These are phyloP conservation scores for Neoconidiobolus thromboides DNA, from an alignment of 371 early-diverging fungal genomes.

Conservation along the genomic window DNA sequence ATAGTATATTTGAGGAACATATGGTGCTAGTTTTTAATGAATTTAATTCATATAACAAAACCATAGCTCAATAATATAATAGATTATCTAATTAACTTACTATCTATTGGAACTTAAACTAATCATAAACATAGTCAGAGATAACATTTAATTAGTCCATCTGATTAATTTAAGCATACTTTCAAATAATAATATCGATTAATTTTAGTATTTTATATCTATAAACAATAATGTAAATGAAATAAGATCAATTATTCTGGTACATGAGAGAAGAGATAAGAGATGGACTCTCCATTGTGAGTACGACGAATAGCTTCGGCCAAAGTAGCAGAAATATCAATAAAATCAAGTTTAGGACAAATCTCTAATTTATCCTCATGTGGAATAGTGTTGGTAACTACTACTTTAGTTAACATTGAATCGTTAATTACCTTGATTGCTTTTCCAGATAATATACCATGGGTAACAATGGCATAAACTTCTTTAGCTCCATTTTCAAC, in stretches of 20 bases:
- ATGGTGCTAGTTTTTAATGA: too few relatives aligned
- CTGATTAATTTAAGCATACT: too few relatives aligned
- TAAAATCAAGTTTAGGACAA: conserved; percentile 50
- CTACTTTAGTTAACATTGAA: conserved; percentile 50
- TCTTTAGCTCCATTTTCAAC: conserved; percentile 67
- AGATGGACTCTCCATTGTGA: conserved; percentile 83
- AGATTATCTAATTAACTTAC: too few relatives aligned
- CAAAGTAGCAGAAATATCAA: conserved; percentile 74
- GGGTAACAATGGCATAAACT: conserved; percentile 82
- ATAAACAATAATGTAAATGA: too few relatives aligned
- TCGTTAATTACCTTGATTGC: conserved; percentile 57
- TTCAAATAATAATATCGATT: too few relatives aligned
- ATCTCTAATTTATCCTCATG: conserved; percentile 48
- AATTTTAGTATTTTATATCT: too few relatives aligned
- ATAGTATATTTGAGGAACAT: too few relatives aligned
- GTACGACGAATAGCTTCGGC: conserved; percentile 89
- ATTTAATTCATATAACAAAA: too few relatives aligned
- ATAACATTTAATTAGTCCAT: too few relatives aligned
- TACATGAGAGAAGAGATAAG: conserved; percentile 57
- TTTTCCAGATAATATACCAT: conserved; percentile 71
- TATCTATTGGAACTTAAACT: too few relatives aligned
- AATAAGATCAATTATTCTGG: conserved; percentile 17
- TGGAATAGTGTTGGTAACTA: conserved; percentile 81
- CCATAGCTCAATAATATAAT: too few relatives aligned
- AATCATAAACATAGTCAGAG: too few relatives aligned